Evolutionary conservation across 768 basidiomycete genomes (phyloP), one percentile per base, ranked within the genome.

Genomic region (Lactifluus subvellereus): DNA sequence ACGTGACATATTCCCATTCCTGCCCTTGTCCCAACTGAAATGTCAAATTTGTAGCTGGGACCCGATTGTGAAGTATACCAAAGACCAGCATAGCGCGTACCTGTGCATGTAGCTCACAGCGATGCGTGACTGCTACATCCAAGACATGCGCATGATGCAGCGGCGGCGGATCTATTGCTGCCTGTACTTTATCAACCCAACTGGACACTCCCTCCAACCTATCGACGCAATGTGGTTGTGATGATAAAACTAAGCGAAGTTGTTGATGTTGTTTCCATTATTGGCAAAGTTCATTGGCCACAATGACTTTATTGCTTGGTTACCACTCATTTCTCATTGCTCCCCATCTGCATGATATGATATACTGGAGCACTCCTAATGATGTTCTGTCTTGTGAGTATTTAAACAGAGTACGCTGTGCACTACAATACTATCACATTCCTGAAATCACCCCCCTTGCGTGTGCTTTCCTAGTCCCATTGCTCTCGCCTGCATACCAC

Each of bases 131-230:
- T 89, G 94, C 60, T 91, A 94, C 79, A 99, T 99, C 71, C 90
- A 91, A 72, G 96, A 99, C 78, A 98, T 96, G 16, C 89, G 96
- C 65, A n/a, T n/a, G n/a, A n/a, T n/a, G n/a, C n/a, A n/a, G n/a
- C n/a, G n/a, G n/a, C n/a, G n/a, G n/a, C n/a, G n/a, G n/a, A 97
- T 99, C 66, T 97, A 99, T 81, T 98, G 95, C 80, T 91, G 89
- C 74, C 75, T 99, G 59, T 98, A 93, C 84, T 99, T 98, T 78
- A 94, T 99, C 81, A 95, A 89, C 76, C 97, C 96, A 22, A 97
- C 95, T 20, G 96, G 96, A 22, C 96, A 99, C 77, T 87, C 90
- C 4, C 84, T 99, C 60, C 92, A 94, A 64, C 87, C 97, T 35
- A 94, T 99, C 71, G 96, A 99, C 70, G n/a, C n/a, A n/a, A n/a